Percentiles rank a stretch among this genome's conserved stretches.
Conservation (phyloP, 2,329 filamentous ascomycete genomes). For the Myrmaecium sp. region DNA sequence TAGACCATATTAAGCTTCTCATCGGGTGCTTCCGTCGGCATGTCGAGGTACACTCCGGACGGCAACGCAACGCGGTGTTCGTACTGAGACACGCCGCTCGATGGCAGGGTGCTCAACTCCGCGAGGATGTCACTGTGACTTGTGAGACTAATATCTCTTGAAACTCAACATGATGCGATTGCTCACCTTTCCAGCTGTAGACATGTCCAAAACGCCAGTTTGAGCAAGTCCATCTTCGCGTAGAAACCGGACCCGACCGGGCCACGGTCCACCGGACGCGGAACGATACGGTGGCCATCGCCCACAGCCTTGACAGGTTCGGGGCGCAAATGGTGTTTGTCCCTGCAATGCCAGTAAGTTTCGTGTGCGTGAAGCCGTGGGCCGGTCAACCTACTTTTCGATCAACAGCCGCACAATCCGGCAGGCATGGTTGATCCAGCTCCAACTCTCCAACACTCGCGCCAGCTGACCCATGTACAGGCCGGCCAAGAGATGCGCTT, state of each 20-base stretch:
- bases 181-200: conserved; percentile 72
- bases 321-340: conserved; percentile 2
- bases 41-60: conserved; percentile 29
- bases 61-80: conserved; percentile 51
- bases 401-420: conserved; percentile 54
- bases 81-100: conserved; percentile 40
- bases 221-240: conserved; percentile 21
- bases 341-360: conserved; percentile 2
- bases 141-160: too few species aligned
- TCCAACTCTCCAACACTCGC: conserved; percentile 71
- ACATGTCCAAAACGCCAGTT: conserved; percentile 79
- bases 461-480: conserved; percentile 81
- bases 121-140: conserved; percentile 68
- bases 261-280: conserved; percentile 2
- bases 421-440: conserved; percentile 46
- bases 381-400: conserved; percentile 36
- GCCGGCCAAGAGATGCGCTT: conserved; percentile 68
- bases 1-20: conserved; percentile 34
- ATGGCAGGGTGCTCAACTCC: conserved; percentile 50
- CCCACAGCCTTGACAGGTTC: conserved; percentile 2
- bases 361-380: not conserved
- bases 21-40: conserved; percentile 6
- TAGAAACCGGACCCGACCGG: not conserved
- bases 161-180: too few species aligned
- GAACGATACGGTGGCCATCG: conserved; percentile 3